Evolutionary conservation across 176 grass and related monocot genomes (phyloP).

Genomic region (Oryza nivara): DNA sequence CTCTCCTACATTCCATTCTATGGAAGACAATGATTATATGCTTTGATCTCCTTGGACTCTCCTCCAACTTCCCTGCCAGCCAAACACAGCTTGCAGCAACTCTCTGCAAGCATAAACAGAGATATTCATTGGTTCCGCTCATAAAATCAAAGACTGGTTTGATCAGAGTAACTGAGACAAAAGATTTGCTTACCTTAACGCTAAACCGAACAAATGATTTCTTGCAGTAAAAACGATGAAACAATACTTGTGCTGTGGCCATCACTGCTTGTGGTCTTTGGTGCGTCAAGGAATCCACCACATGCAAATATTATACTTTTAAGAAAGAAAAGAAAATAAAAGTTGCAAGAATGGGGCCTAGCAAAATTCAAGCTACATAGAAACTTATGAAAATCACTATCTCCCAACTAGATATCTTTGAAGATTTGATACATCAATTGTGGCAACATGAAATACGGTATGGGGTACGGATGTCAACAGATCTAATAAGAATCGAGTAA

Average conservation of each 20-base stretch:
- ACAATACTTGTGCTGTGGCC: slow-evolving; percentile 92
- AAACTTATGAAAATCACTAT: neutral
- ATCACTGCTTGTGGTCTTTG: slow-evolving; percentile 91
- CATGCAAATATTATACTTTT: neutral
- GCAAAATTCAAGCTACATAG: slow-evolving; percentile 12
- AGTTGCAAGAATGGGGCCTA: neutral
- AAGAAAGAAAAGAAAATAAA: neutral
- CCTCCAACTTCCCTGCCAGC: slow-evolving; percentile 92
- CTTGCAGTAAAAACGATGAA: slow-evolving; percentile 94
- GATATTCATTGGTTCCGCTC: slow-evolving; percentile 1
- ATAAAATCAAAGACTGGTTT: slow-evolving; percentile 14
- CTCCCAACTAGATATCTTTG: neutral
- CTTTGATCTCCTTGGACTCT: slow-evolving; percentile 77
- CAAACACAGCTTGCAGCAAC: slow-evolving; percentile 94
- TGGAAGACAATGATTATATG: slow-evolving; percentile 87
- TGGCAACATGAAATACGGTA: slow-evolving; percentile 1
- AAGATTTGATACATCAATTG: neutral
- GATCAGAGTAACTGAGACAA: neutral
- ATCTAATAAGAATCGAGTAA: neutral
- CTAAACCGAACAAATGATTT: slow-evolving; percentile 96
- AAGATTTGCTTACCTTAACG: slow-evolving; percentile 58
- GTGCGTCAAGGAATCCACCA: slow-evolving; percentile 46
- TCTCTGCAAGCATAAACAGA: slow-evolving; percentile 55
- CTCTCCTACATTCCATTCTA: slow-evolving; percentile 81
- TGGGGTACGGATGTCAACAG: neutral